Conservation (phyloP, 2,329 filamentous ascomycete species). For the Fusarium multiceps region DNA sequence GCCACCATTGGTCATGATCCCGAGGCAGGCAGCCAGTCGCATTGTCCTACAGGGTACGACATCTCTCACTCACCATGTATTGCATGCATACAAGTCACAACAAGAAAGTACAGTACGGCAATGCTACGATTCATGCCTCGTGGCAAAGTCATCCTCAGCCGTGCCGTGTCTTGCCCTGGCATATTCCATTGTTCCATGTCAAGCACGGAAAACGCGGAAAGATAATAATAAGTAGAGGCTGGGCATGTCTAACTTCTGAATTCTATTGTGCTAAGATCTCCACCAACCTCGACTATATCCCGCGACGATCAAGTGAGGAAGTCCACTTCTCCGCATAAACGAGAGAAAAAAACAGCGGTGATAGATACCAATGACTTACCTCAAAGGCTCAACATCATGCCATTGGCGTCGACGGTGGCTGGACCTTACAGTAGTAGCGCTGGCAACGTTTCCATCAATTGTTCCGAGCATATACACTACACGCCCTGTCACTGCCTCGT, state of each 20-base stretch:
- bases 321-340: constrained; percentile 39
- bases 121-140: constrained; percentile 16
- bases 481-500: neutral
- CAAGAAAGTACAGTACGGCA: constrained; percentile 7
- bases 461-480: constrained; percentile 7
- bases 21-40: neutral
- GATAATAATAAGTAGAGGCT: constrained; percentile 12
- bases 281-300: neutral
- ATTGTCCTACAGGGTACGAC: constrained; percentile 13
- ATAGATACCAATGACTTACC: neutral
- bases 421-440: neutral
- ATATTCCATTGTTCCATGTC: neutral
- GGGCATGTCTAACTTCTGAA: neutral
- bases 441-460: constrained; percentile 21
- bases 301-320: neutral
- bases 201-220: constrained; percentile 8
- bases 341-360: constrained; percentile 27
- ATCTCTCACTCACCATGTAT: constrained; percentile 4
- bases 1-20: neutral
- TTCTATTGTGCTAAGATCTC: neutral
- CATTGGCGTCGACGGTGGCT: constrained; percentile 11
- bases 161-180: constrained; percentile 29
- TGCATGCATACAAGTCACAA: constrained; percentile 25
- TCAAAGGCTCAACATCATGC: neutral
- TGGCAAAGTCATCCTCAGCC: constrained; percentile 20